phyloP scores from a whole-genome alignment of 805 yeast genomes.

The Zygotorulaspora danielsina region DNA sequence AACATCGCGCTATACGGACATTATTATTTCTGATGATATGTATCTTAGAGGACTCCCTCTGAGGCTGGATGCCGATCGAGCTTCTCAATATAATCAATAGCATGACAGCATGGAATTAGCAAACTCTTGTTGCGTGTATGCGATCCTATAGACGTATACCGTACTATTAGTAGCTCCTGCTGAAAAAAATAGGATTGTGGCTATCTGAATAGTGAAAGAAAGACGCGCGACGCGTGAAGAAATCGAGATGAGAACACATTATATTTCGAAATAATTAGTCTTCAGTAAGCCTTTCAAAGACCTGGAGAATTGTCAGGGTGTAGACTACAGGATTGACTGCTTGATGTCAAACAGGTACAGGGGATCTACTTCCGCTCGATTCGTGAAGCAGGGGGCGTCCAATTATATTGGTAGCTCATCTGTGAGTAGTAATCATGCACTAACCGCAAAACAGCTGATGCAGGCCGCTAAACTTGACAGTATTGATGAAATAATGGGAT shows the following conservation, averaged over 20 bases:
- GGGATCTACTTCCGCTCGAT: constrained; percentile 52
- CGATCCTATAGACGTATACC: too few relatives aligned
- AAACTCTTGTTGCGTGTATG: too few relatives aligned
- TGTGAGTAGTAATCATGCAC: constrained; percentile 24
- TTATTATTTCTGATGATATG: too few relatives aligned
- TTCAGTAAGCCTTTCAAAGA: neutral
- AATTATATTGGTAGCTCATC: constrained; percentile 17
- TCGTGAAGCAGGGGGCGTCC: constrained; percentile 39
- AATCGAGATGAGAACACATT: constrained; percentile 3
- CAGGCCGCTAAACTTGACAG: constrained; percentile 61
- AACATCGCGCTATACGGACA: neutral
- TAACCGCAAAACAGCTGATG: constrained; percentile 39
- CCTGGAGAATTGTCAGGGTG: neutral
- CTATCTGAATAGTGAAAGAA: too few relatives aligned
- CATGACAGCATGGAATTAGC: too few relatives aligned
- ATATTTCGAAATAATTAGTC: neutral
- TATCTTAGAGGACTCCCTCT: too few relatives aligned
- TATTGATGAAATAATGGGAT: constrained; percentile 83
- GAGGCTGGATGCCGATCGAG: neutral
- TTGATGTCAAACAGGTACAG: constrained; percentile 31
- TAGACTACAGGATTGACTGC: neutral
- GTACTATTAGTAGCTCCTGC: too few relatives aligned
- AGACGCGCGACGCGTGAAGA: constrained; percentile 6
- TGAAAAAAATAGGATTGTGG: too few relatives aligned
- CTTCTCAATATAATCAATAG: too few relatives aligned